phyloP scores from a whole-genome alignment of 768 basidiomycete species.

The Leccinum arenicola region DNA sequence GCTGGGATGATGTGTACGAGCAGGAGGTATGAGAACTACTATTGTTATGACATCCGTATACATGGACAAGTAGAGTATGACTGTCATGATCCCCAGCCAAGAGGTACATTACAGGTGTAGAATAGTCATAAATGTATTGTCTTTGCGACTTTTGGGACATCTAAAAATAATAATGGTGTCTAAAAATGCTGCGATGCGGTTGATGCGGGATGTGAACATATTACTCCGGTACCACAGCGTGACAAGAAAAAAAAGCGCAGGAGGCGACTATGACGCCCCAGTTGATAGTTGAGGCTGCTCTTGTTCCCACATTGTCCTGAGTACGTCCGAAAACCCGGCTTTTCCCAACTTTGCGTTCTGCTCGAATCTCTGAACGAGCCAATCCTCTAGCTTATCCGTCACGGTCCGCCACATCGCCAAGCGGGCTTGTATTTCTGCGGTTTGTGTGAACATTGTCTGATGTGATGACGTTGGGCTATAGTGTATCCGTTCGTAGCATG shows the following conservation, averaged over 20 bases:
- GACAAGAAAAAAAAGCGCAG: slow-evolving; percentile 6
- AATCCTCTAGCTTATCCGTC: slow-evolving; percentile 80
- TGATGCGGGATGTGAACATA: slow-evolving; percentile 2
- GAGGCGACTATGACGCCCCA: slow-evolving; percentile 25
- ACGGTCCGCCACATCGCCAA: slow-evolving; percentile 78
- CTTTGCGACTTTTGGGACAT: slow-evolving; percentile 24
- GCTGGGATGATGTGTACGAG: slow-evolving; percentile 59
- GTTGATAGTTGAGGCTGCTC: slow-evolving; percentile 47
- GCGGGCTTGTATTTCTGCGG: slow-evolving; percentile 88
- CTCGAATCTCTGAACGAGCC: slow-evolving; percentile 86
- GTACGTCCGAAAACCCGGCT: slow-evolving; percentile 85
- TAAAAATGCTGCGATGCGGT: slow-evolving; percentile 18
- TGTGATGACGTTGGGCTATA: slow-evolving; percentile 69
- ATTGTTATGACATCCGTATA: background rate
- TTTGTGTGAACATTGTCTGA: slow-evolving; percentile 77
- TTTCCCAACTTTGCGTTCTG: slow-evolving; percentile 91
- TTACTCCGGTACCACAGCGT: slow-evolving; percentile 7
- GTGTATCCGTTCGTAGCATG: slow-evolving; percentile 86
- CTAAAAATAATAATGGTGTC: slow-evolving; percentile 18
- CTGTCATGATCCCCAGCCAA: slow-evolving; percentile 5
- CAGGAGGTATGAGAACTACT: slow-evolving; percentile 53
- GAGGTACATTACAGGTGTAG: slow-evolving; percentile 22
- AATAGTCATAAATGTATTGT: slow-evolving; percentile 30
- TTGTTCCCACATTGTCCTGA: slow-evolving; percentile 75
- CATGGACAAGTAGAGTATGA: background rate